Evolutionary conservation across 305 asterid species (phyloP).

Genomic region (Fraxinus baroniana): DNA sequence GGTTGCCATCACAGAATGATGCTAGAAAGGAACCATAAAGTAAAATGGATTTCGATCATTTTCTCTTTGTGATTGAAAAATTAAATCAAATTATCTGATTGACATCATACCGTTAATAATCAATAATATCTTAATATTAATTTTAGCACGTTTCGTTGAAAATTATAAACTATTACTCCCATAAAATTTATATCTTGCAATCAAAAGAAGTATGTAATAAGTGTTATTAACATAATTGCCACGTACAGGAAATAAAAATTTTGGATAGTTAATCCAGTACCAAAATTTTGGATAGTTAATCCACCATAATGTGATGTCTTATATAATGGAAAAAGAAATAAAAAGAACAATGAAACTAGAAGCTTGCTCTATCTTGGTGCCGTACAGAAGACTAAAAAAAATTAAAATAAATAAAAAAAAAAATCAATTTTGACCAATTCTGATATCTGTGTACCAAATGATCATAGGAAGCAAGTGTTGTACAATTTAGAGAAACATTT

Average conservation of each 20-base stretch:
- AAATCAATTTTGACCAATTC: background rate
- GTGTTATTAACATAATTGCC: background rate
- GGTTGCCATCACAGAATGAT: background rate
- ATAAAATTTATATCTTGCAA: background rate
- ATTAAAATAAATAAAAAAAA: no score
- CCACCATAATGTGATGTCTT: background rate
- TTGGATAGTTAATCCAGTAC: background rate
- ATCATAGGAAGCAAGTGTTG: slow-evolving; percentile 4
- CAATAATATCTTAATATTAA: no score
- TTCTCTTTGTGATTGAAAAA: background rate
- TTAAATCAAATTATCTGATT: background rate
- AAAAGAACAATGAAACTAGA: background rate
- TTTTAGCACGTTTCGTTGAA: background rate
- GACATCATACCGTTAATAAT: background rate
- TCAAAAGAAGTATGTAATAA: background rate
- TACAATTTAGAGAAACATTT: slow-evolving; percentile 9
- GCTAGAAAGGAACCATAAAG: background rate
- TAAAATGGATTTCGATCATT: background rate
- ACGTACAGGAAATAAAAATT: background rate
- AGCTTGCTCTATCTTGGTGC: background rate
- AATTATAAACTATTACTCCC: background rate
- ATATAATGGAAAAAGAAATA: background rate
- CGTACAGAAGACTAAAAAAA: background rate
- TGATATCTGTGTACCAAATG: background rate
- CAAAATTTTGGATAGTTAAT: no score